phyloP scores from a whole-genome alignment of 2,329 filamentous ascomycete species.

The Trichoderma endophyticum region DNA sequence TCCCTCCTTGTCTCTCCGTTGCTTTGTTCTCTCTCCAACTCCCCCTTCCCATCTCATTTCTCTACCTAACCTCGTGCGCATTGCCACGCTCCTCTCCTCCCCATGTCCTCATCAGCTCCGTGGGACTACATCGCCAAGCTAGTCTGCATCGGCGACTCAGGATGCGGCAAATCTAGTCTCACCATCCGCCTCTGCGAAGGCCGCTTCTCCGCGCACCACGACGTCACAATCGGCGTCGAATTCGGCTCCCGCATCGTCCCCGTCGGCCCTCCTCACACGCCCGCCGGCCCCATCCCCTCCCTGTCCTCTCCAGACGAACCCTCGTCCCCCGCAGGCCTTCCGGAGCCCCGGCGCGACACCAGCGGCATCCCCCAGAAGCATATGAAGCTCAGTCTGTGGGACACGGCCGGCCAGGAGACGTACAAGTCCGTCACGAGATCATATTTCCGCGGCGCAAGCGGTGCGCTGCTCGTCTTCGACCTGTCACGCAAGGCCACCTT shows the following conservation, averaged over 20 bases:
- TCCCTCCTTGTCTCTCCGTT: background rate
- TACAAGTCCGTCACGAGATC: constrained; percentile 95
- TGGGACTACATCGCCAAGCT: constrained; percentile 99
- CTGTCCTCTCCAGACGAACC: constrained; percentile 24
- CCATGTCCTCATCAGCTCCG: constrained; percentile 60
- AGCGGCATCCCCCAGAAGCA: constrained; percentile 56
- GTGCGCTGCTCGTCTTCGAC: constrained; percentile 85
- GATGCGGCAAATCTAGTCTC: constrained; percentile 90
- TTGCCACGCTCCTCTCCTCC: constrained; percentile 6
- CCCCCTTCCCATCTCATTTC: background rate
- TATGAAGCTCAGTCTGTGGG: constrained; percentile 95
- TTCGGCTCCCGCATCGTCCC: constrained; percentile 92
- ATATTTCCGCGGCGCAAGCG: constrained; percentile 78
- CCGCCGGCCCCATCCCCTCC: constrained; percentile 37
- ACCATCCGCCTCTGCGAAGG: constrained; percentile 96
- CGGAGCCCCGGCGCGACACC: constrained; percentile 48
- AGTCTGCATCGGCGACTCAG: constrained; percentile 94
- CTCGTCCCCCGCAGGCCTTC: constrained; percentile 42
- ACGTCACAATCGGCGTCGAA: constrained; percentile 96
- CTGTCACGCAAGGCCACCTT: constrained; percentile 85
- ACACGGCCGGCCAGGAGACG: constrained; percentile 94
- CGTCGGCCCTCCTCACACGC: constrained; percentile 73
- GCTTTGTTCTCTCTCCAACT: background rate
- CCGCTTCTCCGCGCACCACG: constrained; percentile 89
- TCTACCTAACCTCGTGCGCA: background rate